These are phyloP conservation scores for Saksenaea oblongispora DNA, from an alignment of 371 early-diverging fungal genomes.

Conservation along the genomic window DNA sequence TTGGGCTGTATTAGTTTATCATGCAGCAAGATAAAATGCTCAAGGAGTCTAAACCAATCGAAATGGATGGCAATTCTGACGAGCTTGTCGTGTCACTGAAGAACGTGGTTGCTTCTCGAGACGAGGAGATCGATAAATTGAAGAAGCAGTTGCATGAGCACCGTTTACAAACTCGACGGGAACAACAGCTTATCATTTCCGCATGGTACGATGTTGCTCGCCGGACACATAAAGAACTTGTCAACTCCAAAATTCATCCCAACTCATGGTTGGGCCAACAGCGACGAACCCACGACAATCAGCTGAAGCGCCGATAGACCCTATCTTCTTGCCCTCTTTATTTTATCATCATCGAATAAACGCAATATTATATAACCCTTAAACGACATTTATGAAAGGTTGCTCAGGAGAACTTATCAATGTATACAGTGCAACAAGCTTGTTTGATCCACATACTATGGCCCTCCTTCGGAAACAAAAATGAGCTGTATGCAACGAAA, in stretches of 20 bases:
- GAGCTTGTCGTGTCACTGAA: slow-evolving; percentile 78
- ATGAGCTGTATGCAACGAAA: background rate
- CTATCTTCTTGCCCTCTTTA: background rate
- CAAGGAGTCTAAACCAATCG: slow-evolving; percentile 25
- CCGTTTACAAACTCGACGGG: slow-evolving; percentile 60
- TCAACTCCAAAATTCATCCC: slow-evolving; percentile 50
- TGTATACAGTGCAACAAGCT: background rate
- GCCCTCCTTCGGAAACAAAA: background rate
- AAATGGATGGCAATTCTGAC: slow-evolving; percentile 35
- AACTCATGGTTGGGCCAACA: slow-evolving; percentile 78
- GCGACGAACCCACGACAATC: slow-evolving; percentile 57
- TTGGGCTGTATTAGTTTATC: slow-evolving; percentile 23
- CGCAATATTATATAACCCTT: background rate
- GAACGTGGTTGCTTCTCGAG: slow-evolving; percentile 54
- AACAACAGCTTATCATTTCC: slow-evolving; percentile 72
- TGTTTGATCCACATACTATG: background rate
- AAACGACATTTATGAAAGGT: background rate
- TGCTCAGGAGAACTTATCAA: background rate
- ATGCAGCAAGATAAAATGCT: slow-evolving; percentile 64
- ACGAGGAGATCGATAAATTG: slow-evolving; percentile 70
- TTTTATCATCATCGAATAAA: background rate
- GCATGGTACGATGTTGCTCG: slow-evolving; percentile 74
- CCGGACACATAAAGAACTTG: slow-evolving; percentile 49
- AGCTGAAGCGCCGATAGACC: slow-evolving; percentile 53
- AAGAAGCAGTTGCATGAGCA: slow-evolving; percentile 67